A percentile compares a stretch with the other conserved stretches of the same genome.
These are phyloP conservation scores for Naumovozyma dairenensis DNA, from an alignment of 805 yeast genomes.

Conservation along the genomic window DNA sequence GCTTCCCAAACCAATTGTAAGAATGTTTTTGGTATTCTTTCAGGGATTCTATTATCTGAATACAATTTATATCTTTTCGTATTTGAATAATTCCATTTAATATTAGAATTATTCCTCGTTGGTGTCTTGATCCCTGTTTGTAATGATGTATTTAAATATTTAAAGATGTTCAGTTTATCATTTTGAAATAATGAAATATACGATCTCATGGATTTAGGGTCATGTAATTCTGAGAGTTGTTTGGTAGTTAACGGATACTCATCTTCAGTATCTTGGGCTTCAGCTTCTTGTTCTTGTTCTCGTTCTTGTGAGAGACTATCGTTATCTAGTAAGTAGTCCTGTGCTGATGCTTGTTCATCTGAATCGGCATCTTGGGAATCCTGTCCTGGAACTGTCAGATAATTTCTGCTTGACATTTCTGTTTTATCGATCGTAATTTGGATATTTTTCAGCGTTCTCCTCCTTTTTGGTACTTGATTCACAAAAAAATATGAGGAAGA, in stretches of 20 bases:
- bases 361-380: no score
- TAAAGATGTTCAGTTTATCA: constrained; percentile 14
- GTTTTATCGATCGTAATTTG: no score
- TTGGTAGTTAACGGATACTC: constrained; percentile 2
- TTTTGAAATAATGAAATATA: constrained; percentile 18
- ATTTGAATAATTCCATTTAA: constrained; percentile 3
- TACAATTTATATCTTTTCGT: constrained; percentile 31
- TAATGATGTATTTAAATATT: constrained; percentile 16
- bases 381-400: no score
- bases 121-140: constrained; percentile 15
- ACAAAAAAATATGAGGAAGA: no score
- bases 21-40: constrained; percentile 58
- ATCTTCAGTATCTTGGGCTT: background rate
- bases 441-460: no score
- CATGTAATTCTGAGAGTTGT: constrained; percentile 22
- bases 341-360: no score
- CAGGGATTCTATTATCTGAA: constrained; percentile 69
- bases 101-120: constrained; percentile 5
- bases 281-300: no score
- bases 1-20: constrained; percentile 67
- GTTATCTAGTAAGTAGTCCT: no score
- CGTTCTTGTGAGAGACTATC: no score
- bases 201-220: constrained; percentile 24
- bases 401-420: no score
- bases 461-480: no score